Conservation (phyloP, 345 rosid species). For the Dovyalis caffra region DNA sequence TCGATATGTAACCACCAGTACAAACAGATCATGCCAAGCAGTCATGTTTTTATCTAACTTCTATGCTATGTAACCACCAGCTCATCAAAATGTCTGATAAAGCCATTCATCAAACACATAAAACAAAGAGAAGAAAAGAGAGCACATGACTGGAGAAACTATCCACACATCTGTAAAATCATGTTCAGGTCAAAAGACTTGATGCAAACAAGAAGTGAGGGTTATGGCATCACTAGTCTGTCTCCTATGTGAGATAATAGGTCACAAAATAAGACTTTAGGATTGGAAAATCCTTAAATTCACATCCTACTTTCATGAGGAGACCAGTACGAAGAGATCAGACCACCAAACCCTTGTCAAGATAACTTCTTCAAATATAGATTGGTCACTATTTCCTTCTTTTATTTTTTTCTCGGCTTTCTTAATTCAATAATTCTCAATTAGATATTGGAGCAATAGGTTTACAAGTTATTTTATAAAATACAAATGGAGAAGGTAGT, state of each 20-base stretch:
- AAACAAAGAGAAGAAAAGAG: neutral
- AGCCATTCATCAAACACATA: neutral
- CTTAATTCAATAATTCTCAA: neutral
- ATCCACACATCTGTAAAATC: neutral
- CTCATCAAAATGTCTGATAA: neutral
- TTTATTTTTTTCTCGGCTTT: neutral
- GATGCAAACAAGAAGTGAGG: neutral
- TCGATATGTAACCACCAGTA: neutral
- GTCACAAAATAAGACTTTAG: neutral
- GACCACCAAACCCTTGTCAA: neutral
- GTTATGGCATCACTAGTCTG: neutral
- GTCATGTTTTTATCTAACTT: too few relatives aligned
- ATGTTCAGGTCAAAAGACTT: neutral
- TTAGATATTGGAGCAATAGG: neutral
- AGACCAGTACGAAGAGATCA: neutral
- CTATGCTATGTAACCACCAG: neutral
- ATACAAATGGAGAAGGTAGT: conserved; percentile 3
- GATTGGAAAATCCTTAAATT: neutral
- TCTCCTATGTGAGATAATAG: neutral
- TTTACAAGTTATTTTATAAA: neutral
- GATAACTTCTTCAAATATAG: neutral
- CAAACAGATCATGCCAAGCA: too few relatives aligned
- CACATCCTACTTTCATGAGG: neutral
- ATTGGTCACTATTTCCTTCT: neutral
- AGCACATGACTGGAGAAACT: neutral